A percentile compares a stretch with the other conserved stretches of the same genome.
Conservation (phyloP, 78 protist genomes). For the Dictyostelium capitatum region DNA sequence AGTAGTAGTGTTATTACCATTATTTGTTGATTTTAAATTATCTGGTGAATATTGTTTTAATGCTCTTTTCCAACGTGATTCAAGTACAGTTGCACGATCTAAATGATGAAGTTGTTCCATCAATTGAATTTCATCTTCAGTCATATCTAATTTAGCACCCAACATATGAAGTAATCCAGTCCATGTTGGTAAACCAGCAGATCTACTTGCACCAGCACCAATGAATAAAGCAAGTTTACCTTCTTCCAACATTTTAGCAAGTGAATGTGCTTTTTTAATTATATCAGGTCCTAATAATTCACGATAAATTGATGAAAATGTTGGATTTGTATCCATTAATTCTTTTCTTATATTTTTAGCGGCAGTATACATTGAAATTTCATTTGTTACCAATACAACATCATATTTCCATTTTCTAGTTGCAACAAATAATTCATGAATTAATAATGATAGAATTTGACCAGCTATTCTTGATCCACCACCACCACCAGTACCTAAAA, state of each 20-base stretch:
- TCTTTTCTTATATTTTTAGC: conserved; percentile 38
- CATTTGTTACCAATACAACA: conserved; percentile 78
- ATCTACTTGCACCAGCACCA: conserved; percentile 81
- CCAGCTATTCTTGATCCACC: conserved; percentile 76
- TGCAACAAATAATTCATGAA: conserved; percentile 60
- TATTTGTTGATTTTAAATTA: background rate
- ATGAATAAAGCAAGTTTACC: conserved; percentile 68
- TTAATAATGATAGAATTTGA: conserved; percentile 40
- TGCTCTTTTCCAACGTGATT: conserved; percentile 59
- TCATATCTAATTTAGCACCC: conserved; percentile 68
- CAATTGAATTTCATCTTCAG: background rate
- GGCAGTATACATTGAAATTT: conserved; percentile 51
- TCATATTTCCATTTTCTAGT: conserved; percentile 76
- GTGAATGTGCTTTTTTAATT: conserved; percentile 30
- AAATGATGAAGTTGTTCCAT: conserved; percentile 61
- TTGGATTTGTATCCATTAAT: conserved; percentile 9
- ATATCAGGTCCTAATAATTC: conserved; percentile 5
- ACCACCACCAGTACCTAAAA: conserved; percentile 88
- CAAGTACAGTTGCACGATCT: conserved; percentile 74
- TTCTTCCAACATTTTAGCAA: conserved; percentile 13
- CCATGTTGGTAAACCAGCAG: conserved; percentile 89
- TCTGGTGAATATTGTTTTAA: conserved; percentile 13
- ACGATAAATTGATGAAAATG: conserved; percentile 2
- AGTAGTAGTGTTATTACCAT: too few relatives aligned
- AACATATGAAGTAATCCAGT: conserved; percentile 44